Conservation (phyloP, 805 yeast genomes). For the Saccharomyces jurei region DNA sequence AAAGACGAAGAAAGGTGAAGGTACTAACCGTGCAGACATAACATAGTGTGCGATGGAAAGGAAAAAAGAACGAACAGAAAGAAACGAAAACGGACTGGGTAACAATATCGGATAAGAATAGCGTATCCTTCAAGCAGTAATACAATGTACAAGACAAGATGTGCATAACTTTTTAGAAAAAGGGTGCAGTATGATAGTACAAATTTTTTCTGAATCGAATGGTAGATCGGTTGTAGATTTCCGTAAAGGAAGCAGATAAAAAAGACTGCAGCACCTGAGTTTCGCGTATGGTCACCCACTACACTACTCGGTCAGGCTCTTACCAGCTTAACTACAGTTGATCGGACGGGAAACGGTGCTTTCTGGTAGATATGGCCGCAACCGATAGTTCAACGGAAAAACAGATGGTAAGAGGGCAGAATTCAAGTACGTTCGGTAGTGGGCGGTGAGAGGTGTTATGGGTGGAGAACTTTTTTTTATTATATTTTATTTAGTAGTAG, state of each 20-base stretch:
- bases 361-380: slow-evolving; percentile 54
- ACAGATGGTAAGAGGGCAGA: background rate
- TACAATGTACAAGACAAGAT: background rate
- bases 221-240: background rate
- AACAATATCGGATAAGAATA: background rate
- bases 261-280: slow-evolving; percentile 47
- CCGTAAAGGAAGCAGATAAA: background rate
- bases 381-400: slow-evolving; percentile 29
- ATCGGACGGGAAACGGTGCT: slow-evolving; percentile 58
- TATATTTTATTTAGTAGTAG: background rate
- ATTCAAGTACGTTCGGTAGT: background rate
- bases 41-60: slow-evolving; percentile 15
- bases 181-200: background rate
- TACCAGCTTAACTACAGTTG: slow-evolving; percentile 51
- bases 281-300: slow-evolving; percentile 54
- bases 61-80: background rate
- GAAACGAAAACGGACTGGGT: background rate
- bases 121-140: background rate
- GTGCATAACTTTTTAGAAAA: background rate
- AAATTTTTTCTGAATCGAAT: background rate
- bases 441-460: background rate
- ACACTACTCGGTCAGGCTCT: slow-evolving; percentile 51
- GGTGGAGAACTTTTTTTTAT: background rate
- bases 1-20: background rate
- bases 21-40: background rate